These are phyloP conservation scores for Cercospora sp. DNA, from an alignment of 2,329 filamentous ascomycete species.

Conservation along the genomic window DNA sequence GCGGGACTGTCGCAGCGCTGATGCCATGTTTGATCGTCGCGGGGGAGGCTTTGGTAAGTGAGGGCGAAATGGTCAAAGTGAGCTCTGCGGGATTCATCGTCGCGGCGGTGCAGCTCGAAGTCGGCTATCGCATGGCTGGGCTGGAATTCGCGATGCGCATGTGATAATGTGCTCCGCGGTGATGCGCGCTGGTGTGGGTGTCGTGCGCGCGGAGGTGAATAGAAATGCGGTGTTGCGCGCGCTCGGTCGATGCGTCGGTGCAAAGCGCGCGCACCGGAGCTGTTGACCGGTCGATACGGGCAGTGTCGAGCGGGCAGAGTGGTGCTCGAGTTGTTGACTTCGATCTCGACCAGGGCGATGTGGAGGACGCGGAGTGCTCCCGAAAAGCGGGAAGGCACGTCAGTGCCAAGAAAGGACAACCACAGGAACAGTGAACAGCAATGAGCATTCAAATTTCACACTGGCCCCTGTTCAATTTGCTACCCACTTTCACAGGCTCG, in stretches of 20 bases:
- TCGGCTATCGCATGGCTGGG: slow-evolving; percentile 24
- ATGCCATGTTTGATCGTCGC: slow-evolving; percentile 50
- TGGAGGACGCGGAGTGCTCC: neutral
- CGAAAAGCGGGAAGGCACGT: neutral
- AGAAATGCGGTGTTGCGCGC: neutral
- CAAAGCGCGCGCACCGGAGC: neutral
- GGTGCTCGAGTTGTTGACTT: neutral
- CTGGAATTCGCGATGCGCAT: slow-evolving; percentile 13
- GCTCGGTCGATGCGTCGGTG: neutral
- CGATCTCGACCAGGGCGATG: neutral
- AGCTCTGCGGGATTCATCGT: slow-evolving; percentile 41
- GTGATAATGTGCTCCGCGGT: slow-evolving; percentile 1
- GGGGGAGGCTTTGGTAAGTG: slow-evolving; percentile 33
- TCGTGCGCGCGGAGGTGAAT: neutral
- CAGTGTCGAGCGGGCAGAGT: neutral
- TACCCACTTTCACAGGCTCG: neutral
- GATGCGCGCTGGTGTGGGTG: slow-evolving; percentile 1
- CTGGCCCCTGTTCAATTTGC: neutral
- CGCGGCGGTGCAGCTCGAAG: slow-evolving; percentile 3
- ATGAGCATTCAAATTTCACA: neutral
- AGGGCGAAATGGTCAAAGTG: slow-evolving; percentile 29
- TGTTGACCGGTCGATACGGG: neutral
- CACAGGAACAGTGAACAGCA: neutral
- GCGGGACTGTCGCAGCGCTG: slow-evolving; percentile 31
- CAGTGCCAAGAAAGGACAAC: neutral